A percentile compares a stretch with the other conserved stretches of the same genome.
phyloP scores from a whole-genome alignment of 1,139 yeast genomes.

The Arxiozyma telluris region DNA sequence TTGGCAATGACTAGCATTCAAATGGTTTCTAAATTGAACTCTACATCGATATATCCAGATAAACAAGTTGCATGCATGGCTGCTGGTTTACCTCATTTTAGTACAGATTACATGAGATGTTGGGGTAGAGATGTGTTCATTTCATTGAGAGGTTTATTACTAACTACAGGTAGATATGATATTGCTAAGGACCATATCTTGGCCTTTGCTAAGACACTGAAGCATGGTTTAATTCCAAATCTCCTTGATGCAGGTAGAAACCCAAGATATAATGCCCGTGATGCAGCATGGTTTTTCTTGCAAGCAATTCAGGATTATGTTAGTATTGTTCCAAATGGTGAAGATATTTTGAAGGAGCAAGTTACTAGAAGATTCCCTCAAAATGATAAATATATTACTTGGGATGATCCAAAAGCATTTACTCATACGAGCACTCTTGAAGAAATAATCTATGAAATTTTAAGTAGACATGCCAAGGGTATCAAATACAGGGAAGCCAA shows the following conservation, averaged over 20 bases:
- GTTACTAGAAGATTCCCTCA: constrained; percentile 82
- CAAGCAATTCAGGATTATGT: constrained; percentile 83
- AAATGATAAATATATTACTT: constrained; percentile 69
- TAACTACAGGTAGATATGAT: constrained; percentile 68
- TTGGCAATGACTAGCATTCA: constrained; percentile 79
- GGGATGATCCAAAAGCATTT: constrained; percentile 68
- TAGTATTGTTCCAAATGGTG: constrained; percentile 59
- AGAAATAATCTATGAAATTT: constrained; percentile 74
- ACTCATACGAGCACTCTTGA: constrained; percentile 57
- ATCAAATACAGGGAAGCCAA: constrained; percentile 88
- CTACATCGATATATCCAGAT: constrained; percentile 67
- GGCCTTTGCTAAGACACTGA: constrained; percentile 82
- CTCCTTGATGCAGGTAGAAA: constrained; percentile 85
- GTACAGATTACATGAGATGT: constrained; percentile 85
- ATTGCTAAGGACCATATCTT: constrained; percentile 77
- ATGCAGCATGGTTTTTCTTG: constrained; percentile 92
- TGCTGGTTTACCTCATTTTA: constrained; percentile 94
- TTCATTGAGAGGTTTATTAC: constrained; percentile 69
- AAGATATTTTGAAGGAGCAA: constrained; percentile 53
- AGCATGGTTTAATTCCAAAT: constrained; percentile 93
- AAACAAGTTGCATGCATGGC: constrained; percentile 68
- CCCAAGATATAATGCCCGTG: constrained; percentile 93
- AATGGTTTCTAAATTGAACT: constrained; percentile 69
- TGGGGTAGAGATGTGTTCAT: constrained; percentile 98
- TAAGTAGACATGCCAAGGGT: constrained; percentile 80